Evolutionary conservation across 805 yeast species (phyloP).

Genomic region (Tetrapisispora taiwanensis): DNA sequence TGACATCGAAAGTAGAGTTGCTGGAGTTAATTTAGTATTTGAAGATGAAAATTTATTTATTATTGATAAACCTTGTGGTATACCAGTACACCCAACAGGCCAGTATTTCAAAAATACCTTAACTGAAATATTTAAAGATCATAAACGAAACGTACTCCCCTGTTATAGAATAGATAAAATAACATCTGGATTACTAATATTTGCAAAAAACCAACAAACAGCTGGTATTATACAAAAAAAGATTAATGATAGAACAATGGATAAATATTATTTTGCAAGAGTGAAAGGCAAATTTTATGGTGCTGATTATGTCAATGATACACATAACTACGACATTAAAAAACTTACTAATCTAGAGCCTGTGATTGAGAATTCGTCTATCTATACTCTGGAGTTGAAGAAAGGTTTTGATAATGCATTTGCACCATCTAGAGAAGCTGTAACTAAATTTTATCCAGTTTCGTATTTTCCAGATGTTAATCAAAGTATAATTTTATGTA

Average conservation of each 20-base stretch:
- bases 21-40: conserved; percentile 51
- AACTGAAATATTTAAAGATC: conserved; percentile 61
- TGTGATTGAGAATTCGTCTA: conserved; percentile 30
- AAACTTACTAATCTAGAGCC: neutral
- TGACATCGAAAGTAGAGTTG: conserved; percentile 11
- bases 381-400: conserved; percentile 64
- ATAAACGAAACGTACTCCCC: conserved; percentile 50
- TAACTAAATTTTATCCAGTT: conserved; percentile 54
- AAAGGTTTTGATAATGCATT: conserved; percentile 43
- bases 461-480: conserved; percentile 44
- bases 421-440: conserved; percentile 46
- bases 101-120: conserved; percentile 62
- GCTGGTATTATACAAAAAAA: conserved; percentile 61
- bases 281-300: conserved; percentile 77
- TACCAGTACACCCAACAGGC: conserved; percentile 95
- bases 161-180: conserved; percentile 83
- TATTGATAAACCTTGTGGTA: conserved; percentile 85
- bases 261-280: conserved; percentile 73
- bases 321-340: neutral
- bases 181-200: conserved; percentile 82
- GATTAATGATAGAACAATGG: conserved; percentile 51
- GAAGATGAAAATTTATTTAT: conserved; percentile 71
- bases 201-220: conserved; percentile 21
- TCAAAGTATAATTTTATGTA: conserved; percentile 59
- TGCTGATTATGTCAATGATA: neutral